phyloP scores from a whole-genome alignment of 2,329 filamentous ascomycete genomes.

The Mycosphaerelloides madeirae region DNA sequence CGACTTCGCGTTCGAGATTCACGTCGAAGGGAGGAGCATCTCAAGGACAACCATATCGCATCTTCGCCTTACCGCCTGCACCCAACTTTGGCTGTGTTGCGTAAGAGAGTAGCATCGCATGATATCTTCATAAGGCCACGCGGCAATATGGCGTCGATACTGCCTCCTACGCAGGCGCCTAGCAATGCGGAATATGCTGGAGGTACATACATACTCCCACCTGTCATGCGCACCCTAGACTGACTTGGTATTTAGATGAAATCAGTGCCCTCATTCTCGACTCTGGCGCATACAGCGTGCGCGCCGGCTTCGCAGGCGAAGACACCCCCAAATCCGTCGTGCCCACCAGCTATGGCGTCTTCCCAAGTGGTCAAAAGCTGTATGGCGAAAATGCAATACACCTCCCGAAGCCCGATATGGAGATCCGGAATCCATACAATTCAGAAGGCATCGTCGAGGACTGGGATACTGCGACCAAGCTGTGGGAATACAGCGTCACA shows the following conservation, averaged over 20 bases:
- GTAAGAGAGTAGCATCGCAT: slow-evolving; percentile 1
- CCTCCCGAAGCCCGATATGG: slow-evolving; percentile 67
- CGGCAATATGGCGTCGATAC: slow-evolving; percentile 20
- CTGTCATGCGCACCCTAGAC: slow-evolving; percentile 6
- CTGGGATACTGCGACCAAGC: slow-evolving; percentile 82
- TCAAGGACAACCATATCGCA: too few relatives aligned
- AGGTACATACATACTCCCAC: not conserved
- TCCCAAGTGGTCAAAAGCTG: slow-evolving; percentile 53
- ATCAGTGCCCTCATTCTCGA: slow-evolving; percentile 96
- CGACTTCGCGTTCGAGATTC: not conserved
- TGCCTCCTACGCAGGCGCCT: slow-evolving; percentile 30
- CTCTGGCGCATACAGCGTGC: slow-evolving; percentile 82
- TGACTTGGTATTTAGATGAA: slow-evolving; percentile 62
- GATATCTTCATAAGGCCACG: not conserved
- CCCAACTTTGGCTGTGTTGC: slow-evolving; percentile 1
- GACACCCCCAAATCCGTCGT: slow-evolving; percentile 92
- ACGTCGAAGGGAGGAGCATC: too few relatives aligned
- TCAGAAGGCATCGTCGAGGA: slow-evolving; percentile 88
- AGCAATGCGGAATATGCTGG: slow-evolving; percentile 7
- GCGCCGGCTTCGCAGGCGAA: slow-evolving; percentile 95
- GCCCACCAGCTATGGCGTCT: slow-evolving; percentile 76
- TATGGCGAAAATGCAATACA: slow-evolving; percentile 91
- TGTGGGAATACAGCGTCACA: slow-evolving; percentile 92
- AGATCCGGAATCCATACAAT: slow-evolving; percentile 89
- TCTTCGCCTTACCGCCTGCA: not conserved